A percentile compares a stretch with the other conserved stretches of the same genome.
Conservation (phyloP, 2,329 filamentous ascomycete species). For the Alternaria burnsii region DNA sequence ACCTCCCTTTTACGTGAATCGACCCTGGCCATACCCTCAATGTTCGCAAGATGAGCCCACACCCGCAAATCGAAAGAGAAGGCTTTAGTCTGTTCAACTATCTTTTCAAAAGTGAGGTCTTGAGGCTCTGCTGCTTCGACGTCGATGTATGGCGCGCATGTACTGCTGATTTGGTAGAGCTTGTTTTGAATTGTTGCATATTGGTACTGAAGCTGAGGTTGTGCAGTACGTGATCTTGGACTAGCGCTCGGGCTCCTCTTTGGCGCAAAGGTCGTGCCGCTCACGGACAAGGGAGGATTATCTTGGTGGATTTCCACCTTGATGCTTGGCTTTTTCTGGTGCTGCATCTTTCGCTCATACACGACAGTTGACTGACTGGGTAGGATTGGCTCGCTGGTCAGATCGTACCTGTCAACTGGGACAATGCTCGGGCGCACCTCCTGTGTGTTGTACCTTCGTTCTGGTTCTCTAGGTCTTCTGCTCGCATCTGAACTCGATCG, state of each 20-base stretch:
- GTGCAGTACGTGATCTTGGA: slow-evolving; percentile 19
- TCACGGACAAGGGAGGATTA: slow-evolving; percentile 4
- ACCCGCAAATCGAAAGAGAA: slow-evolving; percentile 34
- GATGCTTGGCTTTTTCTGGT: slow-evolving; percentile 27
- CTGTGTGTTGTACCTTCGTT: slow-evolving; percentile 23
- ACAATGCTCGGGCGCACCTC: slow-evolving; percentile 24
- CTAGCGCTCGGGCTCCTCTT: slow-evolving; percentile 28
- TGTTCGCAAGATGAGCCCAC: slow-evolving; percentile 31
- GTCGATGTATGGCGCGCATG: slow-evolving; percentile 28
- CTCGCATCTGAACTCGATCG: slow-evolving; percentile 20
- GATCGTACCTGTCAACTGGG: slow-evolving; percentile 13
- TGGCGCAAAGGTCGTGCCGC: neutral
- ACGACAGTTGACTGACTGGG: slow-evolving; percentile 8
- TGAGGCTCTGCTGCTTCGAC: slow-evolving; percentile 33
- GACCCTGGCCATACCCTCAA: slow-evolving; percentile 26
- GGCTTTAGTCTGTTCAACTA: slow-evolving; percentile 29
- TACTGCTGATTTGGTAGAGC: slow-evolving; percentile 23
- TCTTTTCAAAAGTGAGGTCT: slow-evolving; percentile 39
- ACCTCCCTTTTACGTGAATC: slow-evolving; percentile 23
- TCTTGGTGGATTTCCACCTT: slow-evolving; percentile 37
- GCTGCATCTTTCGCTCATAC: slow-evolving; percentile 11
- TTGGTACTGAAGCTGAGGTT: slow-evolving; percentile 30
- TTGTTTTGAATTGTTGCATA: slow-evolving; percentile 27
- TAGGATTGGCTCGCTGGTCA: slow-evolving; percentile 17
- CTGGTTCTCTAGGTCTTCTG: slow-evolving; percentile 9